Percentiles rank a stretch among this genome's conserved stretches.
Evolutionary conservation across 306 rosid genomes (phyloP).

Genomic region (Castanea sativa): DNA sequence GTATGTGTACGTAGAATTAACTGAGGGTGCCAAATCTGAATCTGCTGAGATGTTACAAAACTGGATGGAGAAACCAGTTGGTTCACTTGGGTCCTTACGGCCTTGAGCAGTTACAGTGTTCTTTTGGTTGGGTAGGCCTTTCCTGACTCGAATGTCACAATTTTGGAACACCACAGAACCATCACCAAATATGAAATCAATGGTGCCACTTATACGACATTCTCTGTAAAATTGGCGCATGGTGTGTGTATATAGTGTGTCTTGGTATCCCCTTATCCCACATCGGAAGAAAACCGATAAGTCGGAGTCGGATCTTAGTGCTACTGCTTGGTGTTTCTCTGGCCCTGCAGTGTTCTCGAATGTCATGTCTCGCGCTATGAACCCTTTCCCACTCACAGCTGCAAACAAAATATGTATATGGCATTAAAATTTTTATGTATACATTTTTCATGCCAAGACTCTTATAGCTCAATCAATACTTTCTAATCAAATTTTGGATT

Average conservation of each 20-base stretch:
- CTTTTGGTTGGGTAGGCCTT: conserved; percentile 66
- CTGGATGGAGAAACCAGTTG: conserved; percentile 84
- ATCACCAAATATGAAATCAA: conserved; percentile 86
- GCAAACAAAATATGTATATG: conserved; percentile 4
- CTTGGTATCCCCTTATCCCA: conserved; percentile 66
- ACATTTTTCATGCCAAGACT: too few species aligned
- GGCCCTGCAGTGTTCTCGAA: conserved; percentile 87
- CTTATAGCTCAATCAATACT: too few species aligned
- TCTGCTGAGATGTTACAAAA: conserved; percentile 74
- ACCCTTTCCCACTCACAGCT: conserved; percentile 88
- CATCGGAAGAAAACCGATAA: conserved; percentile 72
- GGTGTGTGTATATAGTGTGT: conserved; percentile 78
- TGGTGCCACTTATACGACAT: conserved; percentile 71
- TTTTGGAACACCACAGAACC: conserved; percentile 71
- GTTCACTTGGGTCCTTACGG: conserved; percentile 61
- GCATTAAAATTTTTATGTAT: not conserved
- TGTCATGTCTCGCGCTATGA: conserved; percentile 74
- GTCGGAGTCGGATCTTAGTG: conserved; percentile 82
- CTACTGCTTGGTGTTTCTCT: conserved; percentile 83
- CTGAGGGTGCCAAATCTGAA: conserved; percentile 34
- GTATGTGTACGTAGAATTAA: conserved; percentile 41
- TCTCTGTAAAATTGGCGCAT: conserved; percentile 93
- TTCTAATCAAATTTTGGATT: not conserved
- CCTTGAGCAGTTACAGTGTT: conserved; percentile 93
- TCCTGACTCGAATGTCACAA: conserved; percentile 47